These are phyloP conservation scores for Schizochytrium sp. DNA, from an alignment of 108 stramenopile genomes.

Conservation along the genomic window DNA sequence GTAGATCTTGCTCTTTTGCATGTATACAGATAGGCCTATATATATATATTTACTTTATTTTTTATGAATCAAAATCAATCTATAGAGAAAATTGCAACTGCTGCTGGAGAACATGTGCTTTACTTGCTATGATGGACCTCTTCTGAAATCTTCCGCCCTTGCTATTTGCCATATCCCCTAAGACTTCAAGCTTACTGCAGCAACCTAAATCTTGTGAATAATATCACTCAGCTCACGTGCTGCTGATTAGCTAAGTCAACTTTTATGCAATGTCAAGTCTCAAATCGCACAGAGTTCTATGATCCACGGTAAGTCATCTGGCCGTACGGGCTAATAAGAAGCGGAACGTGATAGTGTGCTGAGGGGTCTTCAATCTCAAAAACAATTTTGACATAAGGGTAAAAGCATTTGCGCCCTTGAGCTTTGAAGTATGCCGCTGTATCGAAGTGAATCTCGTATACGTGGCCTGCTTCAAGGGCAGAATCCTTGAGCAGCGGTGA, in stretches of 20 bases:
- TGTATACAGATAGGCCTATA: too few relatives aligned
- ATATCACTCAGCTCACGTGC: not conserved
- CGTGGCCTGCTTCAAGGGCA: not conserved
- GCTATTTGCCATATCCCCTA: too few relatives aligned
- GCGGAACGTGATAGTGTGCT: slow-evolving; percentile 64
- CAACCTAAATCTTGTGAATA: too few relatives aligned
- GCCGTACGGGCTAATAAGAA: slow-evolving; percentile 64
- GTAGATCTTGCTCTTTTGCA: too few relatives aligned
- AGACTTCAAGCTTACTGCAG: too few relatives aligned
- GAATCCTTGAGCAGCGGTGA: not conserved
- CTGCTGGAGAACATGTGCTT: too few relatives aligned
- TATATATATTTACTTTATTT: too few relatives aligned
- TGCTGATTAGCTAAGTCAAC: not conserved
- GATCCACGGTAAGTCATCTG: slow-evolving; percentile 64
- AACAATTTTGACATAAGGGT: slow-evolving; percentile 65
- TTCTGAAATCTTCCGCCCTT: too few relatives aligned
- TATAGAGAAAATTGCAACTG: too few relatives aligned
- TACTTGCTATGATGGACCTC: too few relatives aligned
- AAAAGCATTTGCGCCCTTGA: slow-evolving; percentile 53
- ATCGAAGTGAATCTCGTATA: slow-evolving; percentile 64
- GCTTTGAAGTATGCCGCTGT: slow-evolving; percentile 56
- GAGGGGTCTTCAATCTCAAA: slow-evolving; percentile 61
- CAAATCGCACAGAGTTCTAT: not conserved
- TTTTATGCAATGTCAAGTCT: not conserved
- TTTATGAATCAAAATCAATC: too few relatives aligned